A percentile compares a stretch with the other conserved stretches of the same genome.
phyloP scores from a whole-genome alignment of 768 basidiomycete genomes.

The Suillus placidus region DNA sequence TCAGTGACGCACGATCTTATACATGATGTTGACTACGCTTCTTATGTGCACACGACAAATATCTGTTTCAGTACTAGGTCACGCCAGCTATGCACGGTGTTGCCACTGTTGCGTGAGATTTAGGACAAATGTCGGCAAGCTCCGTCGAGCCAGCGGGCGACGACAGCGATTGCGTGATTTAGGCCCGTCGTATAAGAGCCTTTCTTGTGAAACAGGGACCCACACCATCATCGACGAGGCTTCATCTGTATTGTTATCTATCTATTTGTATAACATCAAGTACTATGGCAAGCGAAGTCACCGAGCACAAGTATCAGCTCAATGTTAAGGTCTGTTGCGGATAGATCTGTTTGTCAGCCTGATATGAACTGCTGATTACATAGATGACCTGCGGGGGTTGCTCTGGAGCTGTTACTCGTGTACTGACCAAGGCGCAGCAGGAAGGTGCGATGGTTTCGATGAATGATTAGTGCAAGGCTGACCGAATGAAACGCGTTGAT shows the following conservation, averaged over 20 bases:
- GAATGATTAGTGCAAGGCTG: conserved; percentile 11
- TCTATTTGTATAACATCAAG: background rate
- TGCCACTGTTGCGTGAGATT: conserved; percentile 23
- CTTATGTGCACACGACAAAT: background rate
- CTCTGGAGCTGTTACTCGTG: conserved; percentile 79
- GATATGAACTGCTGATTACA: conserved; percentile 8
- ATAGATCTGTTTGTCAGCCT: background rate
- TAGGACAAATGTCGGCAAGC: conserved; percentile 10
- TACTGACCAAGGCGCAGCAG: conserved; percentile 64
- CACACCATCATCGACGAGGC: background rate
- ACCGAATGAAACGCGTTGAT: background rate
- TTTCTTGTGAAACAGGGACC: conserved; percentile 1
- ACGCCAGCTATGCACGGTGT: background rate
- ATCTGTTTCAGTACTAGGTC: background rate
- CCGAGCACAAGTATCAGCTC: conserved; percentile 60
- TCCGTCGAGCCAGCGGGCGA: conserved; percentile 10
- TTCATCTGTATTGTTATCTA: conserved; percentile 4
- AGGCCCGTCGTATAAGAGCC: background rate
- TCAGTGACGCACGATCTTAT: background rate
- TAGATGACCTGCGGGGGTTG: conserved; percentile 91
- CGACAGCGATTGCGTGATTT: conserved; percentile 13
- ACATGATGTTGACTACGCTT: background rate
- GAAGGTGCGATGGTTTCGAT: conserved; percentile 28
- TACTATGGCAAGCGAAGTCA: background rate
- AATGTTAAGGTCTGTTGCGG: conserved; percentile 69